These are phyloP conservation scores for Kickxella alabastrina DNA, from an alignment of 192 early-diverging fungal species.

Conservation along the genomic window DNA sequence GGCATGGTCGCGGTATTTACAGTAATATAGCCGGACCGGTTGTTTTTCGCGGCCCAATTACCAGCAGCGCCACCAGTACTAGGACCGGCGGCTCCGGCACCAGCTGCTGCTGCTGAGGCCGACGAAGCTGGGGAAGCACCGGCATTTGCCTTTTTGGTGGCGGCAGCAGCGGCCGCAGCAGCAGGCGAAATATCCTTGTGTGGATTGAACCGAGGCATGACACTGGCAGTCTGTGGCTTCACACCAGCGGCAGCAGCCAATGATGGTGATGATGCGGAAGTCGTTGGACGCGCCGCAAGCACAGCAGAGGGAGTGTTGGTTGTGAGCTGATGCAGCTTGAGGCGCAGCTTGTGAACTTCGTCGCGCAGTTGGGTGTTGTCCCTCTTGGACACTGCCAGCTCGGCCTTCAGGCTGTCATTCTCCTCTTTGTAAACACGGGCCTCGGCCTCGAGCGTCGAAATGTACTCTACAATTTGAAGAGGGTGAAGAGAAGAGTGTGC, in stretches of 20 bases:
- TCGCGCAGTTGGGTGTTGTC: constrained; percentile 46
- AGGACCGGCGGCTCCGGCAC: too few species aligned
- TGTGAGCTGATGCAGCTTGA: constrained; percentile 11
- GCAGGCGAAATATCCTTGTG: constrained; percentile 39
- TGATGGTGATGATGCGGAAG: not conserved
- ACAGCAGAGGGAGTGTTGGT: not conserved
- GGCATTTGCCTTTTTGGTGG: too few species aligned
- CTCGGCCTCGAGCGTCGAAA: constrained; percentile 59
- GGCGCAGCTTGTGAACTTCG: constrained; percentile 25
- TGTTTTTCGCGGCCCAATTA: constrained; percentile 44
- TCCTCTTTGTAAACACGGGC: constrained; percentile 55
- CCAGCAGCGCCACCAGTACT: too few species aligned
- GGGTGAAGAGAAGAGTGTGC: constrained; percentile 4
- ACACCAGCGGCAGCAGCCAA: not conserved
- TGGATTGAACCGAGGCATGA: constrained; percentile 38
- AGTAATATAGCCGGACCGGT: constrained; percentile 31
- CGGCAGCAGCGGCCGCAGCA: not conserved
- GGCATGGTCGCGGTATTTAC: constrained; percentile 38
- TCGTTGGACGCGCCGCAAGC: constrained; percentile 2
- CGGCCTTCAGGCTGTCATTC: constrained; percentile 44
- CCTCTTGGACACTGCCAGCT: constrained; percentile 32
- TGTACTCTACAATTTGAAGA: constrained; percentile 50
- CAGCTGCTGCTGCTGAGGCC: not conserved
- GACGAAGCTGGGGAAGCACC: not conserved
- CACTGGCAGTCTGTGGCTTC: constrained; percentile 3